These are phyloP conservation scores for Lentinula lateritia DNA, from an alignment of 768 basidiomycete species.

Conservation along the genomic window DNA sequence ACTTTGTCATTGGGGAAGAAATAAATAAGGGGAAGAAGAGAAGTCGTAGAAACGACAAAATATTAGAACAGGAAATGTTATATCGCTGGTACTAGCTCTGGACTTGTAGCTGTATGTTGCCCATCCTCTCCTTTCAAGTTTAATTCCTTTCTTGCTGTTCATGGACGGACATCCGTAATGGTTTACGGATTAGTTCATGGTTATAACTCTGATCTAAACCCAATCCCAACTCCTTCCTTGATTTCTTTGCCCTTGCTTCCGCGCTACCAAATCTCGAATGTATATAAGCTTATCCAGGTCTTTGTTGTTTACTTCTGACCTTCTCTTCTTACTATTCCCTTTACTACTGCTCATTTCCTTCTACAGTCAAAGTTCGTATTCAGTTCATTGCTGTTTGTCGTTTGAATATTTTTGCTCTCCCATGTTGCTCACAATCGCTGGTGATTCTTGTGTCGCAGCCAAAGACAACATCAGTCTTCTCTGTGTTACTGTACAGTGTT, in stretches of 20 bases:
- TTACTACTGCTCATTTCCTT: not conserved
- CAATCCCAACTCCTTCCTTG: not conserved
- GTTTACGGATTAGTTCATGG: too few relatives aligned
- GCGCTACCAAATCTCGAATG: not conserved
- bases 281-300: not conserved
- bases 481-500: too few relatives aligned
- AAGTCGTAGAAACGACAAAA: not conserved
- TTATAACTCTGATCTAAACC: not conserved
- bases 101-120: not conserved
- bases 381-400: too few relatives aligned
- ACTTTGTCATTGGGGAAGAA: constrained; percentile 44
- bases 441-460: too few relatives aligned
- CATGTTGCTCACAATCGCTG: too few relatives aligned
- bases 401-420: too few relatives aligned
- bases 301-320: not conserved
- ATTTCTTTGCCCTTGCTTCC: not conserved
- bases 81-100: not conserved
- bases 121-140: not conserved
- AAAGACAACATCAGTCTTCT: too few relatives aligned
- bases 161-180: not conserved
- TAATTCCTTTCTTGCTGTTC: not conserved
- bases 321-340: not conserved
- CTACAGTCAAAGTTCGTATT: not conserved
- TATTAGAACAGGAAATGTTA: not conserved
- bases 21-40: not conserved